Evolutionary conservation across 1,139 yeast genomes (phyloP), one percentile per base, ranked within the genome.

Genomic region (Protomyces inouyei): DNA sequence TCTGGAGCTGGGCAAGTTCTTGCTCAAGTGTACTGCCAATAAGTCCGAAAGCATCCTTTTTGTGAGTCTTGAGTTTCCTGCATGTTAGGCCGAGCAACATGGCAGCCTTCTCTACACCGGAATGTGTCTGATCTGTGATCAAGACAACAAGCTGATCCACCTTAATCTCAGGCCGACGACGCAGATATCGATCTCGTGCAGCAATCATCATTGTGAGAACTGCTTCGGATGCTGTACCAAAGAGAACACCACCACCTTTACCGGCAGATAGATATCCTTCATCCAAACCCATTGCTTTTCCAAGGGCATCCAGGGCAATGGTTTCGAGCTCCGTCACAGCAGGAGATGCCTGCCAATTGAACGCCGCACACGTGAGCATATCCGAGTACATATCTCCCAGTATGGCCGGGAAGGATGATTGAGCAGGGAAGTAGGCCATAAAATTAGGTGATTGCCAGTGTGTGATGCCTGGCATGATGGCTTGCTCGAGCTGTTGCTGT

Each of bases 401-500:
- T 53, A 69, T 69, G 14, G 69, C 67, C 3, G 71, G 71, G 35
- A 55, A 69, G 4, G 68, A 57, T 12, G 68, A 57, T 45, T 69
- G 69, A n/a, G 71, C 70, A 2, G 71, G 71, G 54, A 69, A 69
- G 37, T 67, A 69, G 2, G 71, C 71, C 21, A 69, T 63, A 36
- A 69, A 69, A 37, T 69, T 69, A 21, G 71, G 71, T 43, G 68
- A 65, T 56, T 69, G 71, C 71, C 71, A 69, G 61, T 69, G 68
- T 10, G 71, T 69, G 37, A 69, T 45, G 35, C 71, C 71, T 16
- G 71, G 71, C 52, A 67, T 64, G 36, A 69, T 68, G 37, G 61
- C 55, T 10, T 56, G 48, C 23, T 69, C 68, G 45, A 69, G 64
- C 32, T 69, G 70, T 23, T 51, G 40, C 40, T 66, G 67, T 10